These are phyloP conservation scores for Oemleria cerasiformis DNA, from an alignment of 306 rosid genomes.

Conservation along the genomic window DNA sequence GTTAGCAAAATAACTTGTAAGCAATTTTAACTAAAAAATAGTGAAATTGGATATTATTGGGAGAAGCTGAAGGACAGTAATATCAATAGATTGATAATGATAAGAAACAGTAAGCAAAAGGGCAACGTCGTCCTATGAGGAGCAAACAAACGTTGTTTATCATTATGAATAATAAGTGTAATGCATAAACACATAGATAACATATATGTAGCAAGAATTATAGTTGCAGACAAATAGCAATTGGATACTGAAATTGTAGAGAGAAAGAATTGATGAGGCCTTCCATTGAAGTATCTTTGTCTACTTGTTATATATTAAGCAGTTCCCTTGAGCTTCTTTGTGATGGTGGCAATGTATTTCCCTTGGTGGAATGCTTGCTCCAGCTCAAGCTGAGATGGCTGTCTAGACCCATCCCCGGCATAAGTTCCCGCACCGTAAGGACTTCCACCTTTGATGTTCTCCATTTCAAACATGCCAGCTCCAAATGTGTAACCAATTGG, in stretches of 20 bases:
- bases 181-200: conserved; percentile 45
- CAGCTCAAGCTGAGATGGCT: conserved; percentile 78
- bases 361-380: conserved; percentile 95
- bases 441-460: conserved; percentile 89
- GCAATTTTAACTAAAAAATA: no score
- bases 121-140: not conserved
- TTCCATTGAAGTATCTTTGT: conserved; percentile 34
- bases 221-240: conserved; percentile 45
- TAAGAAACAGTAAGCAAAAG: not conserved
- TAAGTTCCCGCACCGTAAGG: conserved; percentile 94
- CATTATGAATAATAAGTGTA: conserved; percentile 37
- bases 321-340: conserved; percentile 89
- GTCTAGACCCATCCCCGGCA: conserved; percentile 92
- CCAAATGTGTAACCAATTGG: conserved; percentile 93
- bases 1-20: no score
- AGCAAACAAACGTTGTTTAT: conserved; percentile 33
- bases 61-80: no score
- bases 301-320: conserved; percentile 34
- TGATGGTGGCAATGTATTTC: conserved; percentile 71
- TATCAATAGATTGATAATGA: no score
- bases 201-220: conserved; percentile 34
- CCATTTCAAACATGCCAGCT: conserved; percentile 97
- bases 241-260: conserved; percentile 29
- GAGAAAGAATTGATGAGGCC: conserved; percentile 40
- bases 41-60: no score